Conservation (phyloP, 345 rosid genomes). For the Boechera retrofracta region DNA sequence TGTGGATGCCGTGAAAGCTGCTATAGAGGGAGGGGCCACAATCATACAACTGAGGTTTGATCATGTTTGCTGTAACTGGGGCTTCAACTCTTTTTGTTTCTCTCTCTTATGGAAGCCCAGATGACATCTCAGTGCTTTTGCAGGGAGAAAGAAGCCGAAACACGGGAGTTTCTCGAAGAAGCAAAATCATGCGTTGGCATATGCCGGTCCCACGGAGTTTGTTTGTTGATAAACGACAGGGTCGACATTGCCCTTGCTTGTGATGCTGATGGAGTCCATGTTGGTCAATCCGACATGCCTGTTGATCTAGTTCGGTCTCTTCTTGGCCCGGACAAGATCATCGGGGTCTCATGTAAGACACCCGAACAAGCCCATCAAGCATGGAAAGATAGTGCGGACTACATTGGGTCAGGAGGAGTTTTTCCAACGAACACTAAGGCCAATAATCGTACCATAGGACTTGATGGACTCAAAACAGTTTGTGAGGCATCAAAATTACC, state of each 20-base stretch:
- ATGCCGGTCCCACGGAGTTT: constrained; percentile 60
- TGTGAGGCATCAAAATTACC: constrained; percentile 81
- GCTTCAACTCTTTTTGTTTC: constrained; percentile 7
- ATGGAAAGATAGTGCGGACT: constrained; percentile 87
- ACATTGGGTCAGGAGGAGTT: constrained; percentile 94
- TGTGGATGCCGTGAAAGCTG: constrained; percentile 68
- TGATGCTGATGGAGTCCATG: constrained; percentile 89
- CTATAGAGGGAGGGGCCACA: constrained; percentile 91
- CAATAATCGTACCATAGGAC: constrained; percentile 75
- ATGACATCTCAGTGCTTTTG: constrained; percentile 31
- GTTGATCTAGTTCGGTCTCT: constrained; percentile 61
- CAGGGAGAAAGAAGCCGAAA: constrained; percentile 81
- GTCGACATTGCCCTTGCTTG: constrained; percentile 85
- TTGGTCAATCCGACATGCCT: constrained; percentile 91
- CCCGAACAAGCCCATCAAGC: constrained; percentile 81
- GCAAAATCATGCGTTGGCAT: constrained; percentile 72
- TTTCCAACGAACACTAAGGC: constrained; percentile 78
- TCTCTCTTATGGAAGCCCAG: not conserved
- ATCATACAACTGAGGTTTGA: constrained; percentile 80
- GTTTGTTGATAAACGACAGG: constrained; percentile 84
- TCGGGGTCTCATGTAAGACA: constrained; percentile 91
- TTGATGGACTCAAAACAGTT: constrained; percentile 78
- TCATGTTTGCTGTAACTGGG: not conserved
- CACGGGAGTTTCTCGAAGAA: constrained; percentile 67
- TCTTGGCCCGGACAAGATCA: constrained; percentile 89